phyloP scores from a whole-genome alignment of 2,329 filamentous ascomycete species.

The Fusarium transvaalense region DNA sequence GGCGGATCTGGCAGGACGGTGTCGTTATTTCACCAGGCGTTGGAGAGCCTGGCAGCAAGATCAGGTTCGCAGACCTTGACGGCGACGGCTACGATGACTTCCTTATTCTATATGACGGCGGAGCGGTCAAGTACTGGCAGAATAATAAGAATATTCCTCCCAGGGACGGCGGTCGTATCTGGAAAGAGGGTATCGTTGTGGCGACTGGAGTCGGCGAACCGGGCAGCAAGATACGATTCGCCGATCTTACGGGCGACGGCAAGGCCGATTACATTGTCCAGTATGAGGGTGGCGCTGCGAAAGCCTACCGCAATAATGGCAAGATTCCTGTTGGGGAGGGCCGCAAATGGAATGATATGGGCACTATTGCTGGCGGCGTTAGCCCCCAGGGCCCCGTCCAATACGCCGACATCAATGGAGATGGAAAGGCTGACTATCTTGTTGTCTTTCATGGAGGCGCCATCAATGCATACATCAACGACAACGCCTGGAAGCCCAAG shows the following conservation, averaged over 20 bases:
- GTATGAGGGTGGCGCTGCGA: conserved; percentile 23
- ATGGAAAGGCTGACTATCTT: conserved; percentile 36
- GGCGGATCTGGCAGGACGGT: conserved; percentile 12
- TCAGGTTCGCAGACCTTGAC: conserved; percentile 35
- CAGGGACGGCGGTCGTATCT: conserved; percentile 17
- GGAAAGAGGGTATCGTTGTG: conserved; percentile 19
- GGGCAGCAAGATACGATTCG: conserved; percentile 21
- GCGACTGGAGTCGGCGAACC: conserved; percentile 20
- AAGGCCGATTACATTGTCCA: conserved; percentile 29
- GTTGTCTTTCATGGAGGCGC: conserved; percentile 9
- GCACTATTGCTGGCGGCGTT: conserved; percentile 19
- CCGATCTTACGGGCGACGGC: conserved; percentile 23
- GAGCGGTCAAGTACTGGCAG: conserved; percentile 23
- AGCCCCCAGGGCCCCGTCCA: conserved; percentile 22
- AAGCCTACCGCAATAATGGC: conserved; percentile 14
- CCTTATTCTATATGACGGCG: conserved; percentile 17
- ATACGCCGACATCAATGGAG: conserved; percentile 37
- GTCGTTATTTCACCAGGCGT: conserved; percentile 21
- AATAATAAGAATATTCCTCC: conserved; percentile 27
- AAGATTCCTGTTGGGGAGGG: conserved; percentile 7
- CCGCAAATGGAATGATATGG: conserved; percentile 27
- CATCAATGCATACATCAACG: conserved; percentile 34
- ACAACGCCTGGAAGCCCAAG: conserved; percentile 4
- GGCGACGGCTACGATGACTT: conserved; percentile 26
- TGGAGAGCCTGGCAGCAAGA: conserved; percentile 12